Evolutionary conservation across 2,329 filamentous ascomycete genomes (phyloP), one percentile per base, ranked within the genome.

Genomic region (Chrysosphaeria jannelii): DNA sequence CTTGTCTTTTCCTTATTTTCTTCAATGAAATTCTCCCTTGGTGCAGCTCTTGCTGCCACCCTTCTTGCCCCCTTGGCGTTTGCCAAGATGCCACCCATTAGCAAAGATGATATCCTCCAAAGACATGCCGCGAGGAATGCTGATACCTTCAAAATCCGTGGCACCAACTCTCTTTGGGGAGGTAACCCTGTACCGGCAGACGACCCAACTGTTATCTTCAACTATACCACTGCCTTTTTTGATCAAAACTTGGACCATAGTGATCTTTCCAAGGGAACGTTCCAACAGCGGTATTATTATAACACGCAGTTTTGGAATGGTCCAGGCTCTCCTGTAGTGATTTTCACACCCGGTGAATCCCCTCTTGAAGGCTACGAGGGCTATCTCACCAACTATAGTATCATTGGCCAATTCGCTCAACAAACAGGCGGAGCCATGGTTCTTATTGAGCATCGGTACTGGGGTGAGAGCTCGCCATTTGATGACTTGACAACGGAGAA

Each of bases 361-460:
- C 33, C 33, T 2, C 45, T 38, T 11, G 33, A 35, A 3, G 29
- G 25, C 3, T 46, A 46, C 35, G 35, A 38, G 8, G 47, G 41
- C 6, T 64, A 57, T 28, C 34, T 63, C 16, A 53, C 45, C 5
- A 54, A 55, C 26, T 36, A 36, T 20, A 41, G 43, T 5, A 25
- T 49, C 16, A 37, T 42, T 2, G 46, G 46, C 14, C 34, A 41
- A 16, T 39, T 48, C 24, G 46, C 45, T 2, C 32, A 46, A 30
- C 38, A 39, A 23, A 36, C 44, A 10, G 45, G 45, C 23, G 46
- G 37, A 18, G 45, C 46, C 6, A 40, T 47, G 4, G 32, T 49
- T 17, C 29, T 49, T 22, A 19, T 48, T 17, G 46, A 49, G 35
- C 46, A 49, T 31, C 38, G 46, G 16, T 49, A 49, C 37, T 49